These are phyloP conservation scores for Crassisporium funariophilum DNA, from an alignment of 768 basidiomycete species.

Conservation along the genomic window DNA sequence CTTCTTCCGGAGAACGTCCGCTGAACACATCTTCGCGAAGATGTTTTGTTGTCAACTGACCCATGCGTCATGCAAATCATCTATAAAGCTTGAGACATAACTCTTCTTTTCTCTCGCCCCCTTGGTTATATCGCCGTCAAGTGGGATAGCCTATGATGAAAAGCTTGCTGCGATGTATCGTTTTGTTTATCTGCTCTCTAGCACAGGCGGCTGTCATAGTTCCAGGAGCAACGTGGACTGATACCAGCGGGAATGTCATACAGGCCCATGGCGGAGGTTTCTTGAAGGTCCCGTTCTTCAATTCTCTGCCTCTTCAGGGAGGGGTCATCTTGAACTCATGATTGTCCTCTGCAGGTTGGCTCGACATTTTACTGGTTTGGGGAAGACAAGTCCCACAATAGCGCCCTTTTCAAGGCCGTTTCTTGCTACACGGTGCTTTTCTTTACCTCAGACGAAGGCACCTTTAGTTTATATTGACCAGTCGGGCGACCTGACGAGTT, in stretches of 20 bases:
- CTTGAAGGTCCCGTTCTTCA: conserved; percentile 41
- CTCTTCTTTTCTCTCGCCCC: too few relatives aligned
- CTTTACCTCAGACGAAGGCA: neutral
- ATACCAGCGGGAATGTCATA: conserved; percentile 60
- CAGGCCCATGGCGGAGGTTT: conserved; percentile 67
- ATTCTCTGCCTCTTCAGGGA: neutral
- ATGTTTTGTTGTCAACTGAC: too few relatives aligned
- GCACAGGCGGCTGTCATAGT: conserved; percentile 50
- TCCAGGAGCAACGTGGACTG: conserved; percentile 62
- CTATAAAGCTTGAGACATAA: too few relatives aligned
- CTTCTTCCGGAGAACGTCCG: too few relatives aligned
- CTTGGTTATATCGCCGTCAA: too few relatives aligned
- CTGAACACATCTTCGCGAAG: too few relatives aligned
- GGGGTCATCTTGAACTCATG: neutral
- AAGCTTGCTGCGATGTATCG: too few relatives aligned
- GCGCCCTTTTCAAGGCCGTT: conserved; percentile 57
- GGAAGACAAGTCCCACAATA: conserved; percentile 62
- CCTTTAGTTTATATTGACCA: conserved; percentile 14
- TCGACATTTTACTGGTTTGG: conserved; percentile 64
- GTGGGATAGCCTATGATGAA: too few relatives aligned
- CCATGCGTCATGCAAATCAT: too few relatives aligned
- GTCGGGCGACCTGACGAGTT: conserved; percentile 55
- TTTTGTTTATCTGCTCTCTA: conserved; percentile 15
- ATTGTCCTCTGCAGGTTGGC: too few relatives aligned
- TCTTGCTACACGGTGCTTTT: conserved; percentile 52